Percentiles rank a stretch among this genome's conserved stretches.
Conservation (phyloP, 441 rosid genomes). For the Daphne laureola region DNA sequence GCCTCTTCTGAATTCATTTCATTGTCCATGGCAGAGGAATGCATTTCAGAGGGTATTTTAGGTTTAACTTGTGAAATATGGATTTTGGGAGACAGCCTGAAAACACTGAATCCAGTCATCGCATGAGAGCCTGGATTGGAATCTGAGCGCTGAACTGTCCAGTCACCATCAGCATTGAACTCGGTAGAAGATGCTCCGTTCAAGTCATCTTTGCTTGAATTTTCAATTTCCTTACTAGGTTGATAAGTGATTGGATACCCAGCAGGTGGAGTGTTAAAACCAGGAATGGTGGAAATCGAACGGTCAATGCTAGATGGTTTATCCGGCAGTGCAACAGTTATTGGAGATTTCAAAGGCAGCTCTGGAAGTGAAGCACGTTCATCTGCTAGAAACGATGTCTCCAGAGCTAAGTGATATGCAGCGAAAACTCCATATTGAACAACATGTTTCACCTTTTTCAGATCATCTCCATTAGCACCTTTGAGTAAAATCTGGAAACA, state of each 20-base stretch:
- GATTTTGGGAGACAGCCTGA: conserved; percentile 18
- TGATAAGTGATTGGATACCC: conserved; percentile 35
- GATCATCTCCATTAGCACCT: conserved; percentile 63
- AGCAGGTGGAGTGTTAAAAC: conserved; percentile 36
- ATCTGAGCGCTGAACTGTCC: conserved; percentile 26
- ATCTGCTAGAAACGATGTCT: conserved; percentile 75
- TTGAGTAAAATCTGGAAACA: conserved; percentile 55
- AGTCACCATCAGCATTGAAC: conserved; percentile 27
- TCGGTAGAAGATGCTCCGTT: conserved; percentile 24
- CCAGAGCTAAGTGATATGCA: conserved; percentile 76
- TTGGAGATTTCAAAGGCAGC: conserved; percentile 56
- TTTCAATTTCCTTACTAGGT: conserved; percentile 27
- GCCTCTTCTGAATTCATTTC: conserved; percentile 31
- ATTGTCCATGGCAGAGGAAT: conserved; percentile 23
- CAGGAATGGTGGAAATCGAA: conserved; percentile 70
- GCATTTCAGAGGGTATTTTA: conserved; percentile 18
- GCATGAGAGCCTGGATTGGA: conserved; percentile 17
- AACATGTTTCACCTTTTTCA: conserved; percentile 73
- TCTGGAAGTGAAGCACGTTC: conserved; percentile 79
- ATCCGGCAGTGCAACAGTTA: conserved; percentile 67
- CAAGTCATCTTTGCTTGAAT: conserved; percentile 25
- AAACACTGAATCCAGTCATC: conserved; percentile 18
- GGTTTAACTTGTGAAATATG: conserved; percentile 16
- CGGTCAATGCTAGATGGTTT: conserved; percentile 50
- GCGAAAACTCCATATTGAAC: conserved; percentile 78